Evolutionary conservation across 2,329 filamentous ascomycete species (phyloP).

Genomic region (Reticulascus tulasneorum): DNA sequence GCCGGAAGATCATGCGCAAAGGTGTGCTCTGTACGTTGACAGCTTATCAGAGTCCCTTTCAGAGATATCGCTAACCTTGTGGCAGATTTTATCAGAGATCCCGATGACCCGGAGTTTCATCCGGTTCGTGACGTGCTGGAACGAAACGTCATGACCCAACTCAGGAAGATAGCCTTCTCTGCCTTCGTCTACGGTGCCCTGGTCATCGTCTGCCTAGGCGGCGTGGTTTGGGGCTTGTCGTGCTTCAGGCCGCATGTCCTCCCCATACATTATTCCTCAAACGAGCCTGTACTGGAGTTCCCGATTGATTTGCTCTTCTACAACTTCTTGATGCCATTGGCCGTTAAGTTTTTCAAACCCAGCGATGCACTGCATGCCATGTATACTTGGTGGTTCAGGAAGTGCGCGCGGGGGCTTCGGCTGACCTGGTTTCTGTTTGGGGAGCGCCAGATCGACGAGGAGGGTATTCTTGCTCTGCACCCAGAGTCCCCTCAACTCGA

Average conservation of each 20-base stretch:
- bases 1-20: conserved; percentile 91
- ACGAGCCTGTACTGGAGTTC: conserved; percentile 89
- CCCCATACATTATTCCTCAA: conserved; percentile 90
- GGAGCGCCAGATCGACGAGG: conserved; percentile 75
- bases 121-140: conserved; percentile 95
- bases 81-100: conserved; percentile 90
- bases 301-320: conserved; percentile 93
- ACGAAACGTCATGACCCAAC: conserved; percentile 83
- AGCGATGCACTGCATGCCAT: conserved; percentile 78
- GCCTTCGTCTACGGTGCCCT: conserved; percentile 92
- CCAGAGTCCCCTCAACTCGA: conserved; percentile 24
- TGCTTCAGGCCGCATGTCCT: conserved; percentile 66
- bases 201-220: conserved; percentile 88
- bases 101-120: conserved; percentile 97
- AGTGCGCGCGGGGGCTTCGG: conserved; percentile 73
- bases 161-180: conserved; percentile 94
- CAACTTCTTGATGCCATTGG: conserved; percentile 90
- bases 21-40: conserved; percentile 77
- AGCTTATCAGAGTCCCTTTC: too few species aligned
- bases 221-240: conserved; percentile 89
- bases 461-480: conserved; percentile 59
- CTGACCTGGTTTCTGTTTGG: conserved; percentile 93
- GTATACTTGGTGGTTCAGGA: conserved; percentile 95
- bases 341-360: conserved; percentile 79
- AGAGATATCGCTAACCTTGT: conserved; percentile 22